phyloP scores from a whole-genome alignment of 1,139 yeast genomes.

The Pichia norvegensis region DNA sequence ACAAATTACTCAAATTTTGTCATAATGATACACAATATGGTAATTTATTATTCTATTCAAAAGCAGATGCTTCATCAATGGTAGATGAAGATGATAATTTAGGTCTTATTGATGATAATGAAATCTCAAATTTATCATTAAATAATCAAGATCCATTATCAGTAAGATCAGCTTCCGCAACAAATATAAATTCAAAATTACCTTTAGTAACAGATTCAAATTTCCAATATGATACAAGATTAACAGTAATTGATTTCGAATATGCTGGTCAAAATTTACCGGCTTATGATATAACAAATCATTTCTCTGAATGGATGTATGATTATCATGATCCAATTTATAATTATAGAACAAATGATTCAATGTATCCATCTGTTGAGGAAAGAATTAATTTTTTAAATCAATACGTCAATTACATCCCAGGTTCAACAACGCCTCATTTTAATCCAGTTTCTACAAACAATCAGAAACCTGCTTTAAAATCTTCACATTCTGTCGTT shows the following conservation, averaged over 20 bases:
- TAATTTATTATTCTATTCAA: conserved; percentile 51
- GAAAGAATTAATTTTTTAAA: conserved; percentile 66
- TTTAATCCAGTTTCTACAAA: conserved; percentile 7
- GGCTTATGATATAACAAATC: conserved; percentile 86
- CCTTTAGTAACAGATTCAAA: conserved; percentile 26
- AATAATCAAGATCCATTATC: conserved; percentile 4
- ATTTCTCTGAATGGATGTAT: conserved; percentile 92
- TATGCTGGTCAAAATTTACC: conserved; percentile 92
- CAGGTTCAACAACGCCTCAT: conserved; percentile 25
- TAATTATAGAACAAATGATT: conserved; percentile 51
- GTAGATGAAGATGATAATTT: conserved; percentile 25
- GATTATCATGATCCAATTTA: conserved; percentile 66
- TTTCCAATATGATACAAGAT: conserved; percentile 46
- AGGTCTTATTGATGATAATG: conserved; percentile 12
- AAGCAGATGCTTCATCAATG: conserved; percentile 21
- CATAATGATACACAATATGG: conserved; percentile 98
- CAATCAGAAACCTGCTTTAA: conserved; percentile 5
- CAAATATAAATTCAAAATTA: conserved; percentile 11
- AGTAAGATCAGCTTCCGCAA: conserved; percentile 5
- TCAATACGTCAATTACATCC: conserved; percentile 54
- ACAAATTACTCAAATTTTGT: conserved; percentile 60
- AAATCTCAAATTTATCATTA: conserved; percentile 17
- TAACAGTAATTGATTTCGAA: conserved; percentile 94
- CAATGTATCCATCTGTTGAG: conserved; percentile 55
- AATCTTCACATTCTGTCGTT: conserved; percentile 19